Percentiles rank a stretch among this genome's conserved stretches.
These are phyloP conservation scores for Colletotrichum sp. DNA, from an alignment of 2,329 filamentous ascomycete species.

Conservation along the genomic window DNA sequence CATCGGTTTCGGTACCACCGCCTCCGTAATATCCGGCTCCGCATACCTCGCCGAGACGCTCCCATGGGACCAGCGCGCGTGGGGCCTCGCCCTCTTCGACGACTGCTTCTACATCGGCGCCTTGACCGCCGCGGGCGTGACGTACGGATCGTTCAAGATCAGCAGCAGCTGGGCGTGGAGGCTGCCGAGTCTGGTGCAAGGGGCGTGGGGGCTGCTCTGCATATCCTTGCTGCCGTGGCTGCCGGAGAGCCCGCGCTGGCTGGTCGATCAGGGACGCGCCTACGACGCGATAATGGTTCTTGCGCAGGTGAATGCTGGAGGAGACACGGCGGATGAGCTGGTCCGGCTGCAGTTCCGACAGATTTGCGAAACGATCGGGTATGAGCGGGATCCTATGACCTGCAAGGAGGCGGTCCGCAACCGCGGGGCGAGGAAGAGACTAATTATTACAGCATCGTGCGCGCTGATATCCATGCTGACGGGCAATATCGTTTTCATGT, in stretches of 20 bases:
- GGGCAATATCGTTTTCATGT: not conserved
- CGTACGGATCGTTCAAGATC: not conserved
- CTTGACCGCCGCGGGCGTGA: not conserved
- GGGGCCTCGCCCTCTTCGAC: not conserved
- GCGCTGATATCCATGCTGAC: not conserved
- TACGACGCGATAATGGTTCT: not conserved
- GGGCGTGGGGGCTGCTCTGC: not conserved
- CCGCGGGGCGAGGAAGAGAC: not conserved
- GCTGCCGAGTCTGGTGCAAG: not conserved
- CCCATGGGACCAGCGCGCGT: not conserved
- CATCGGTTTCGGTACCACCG: not conserved
- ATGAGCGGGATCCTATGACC: not conserved
- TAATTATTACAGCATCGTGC: not conserved
- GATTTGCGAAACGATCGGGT: slow-evolving; percentile 3
- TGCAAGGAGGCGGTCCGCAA: not conserved
- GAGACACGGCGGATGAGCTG: not conserved
- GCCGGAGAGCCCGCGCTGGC: slow-evolving; percentile 2
- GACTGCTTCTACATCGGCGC: not conserved
- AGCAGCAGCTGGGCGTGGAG: slow-evolving; percentile 3
- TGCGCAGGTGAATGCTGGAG: not conserved
- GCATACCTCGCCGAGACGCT: not conserved
- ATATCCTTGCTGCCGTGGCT: not conserved
- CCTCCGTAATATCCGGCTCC: not conserved
- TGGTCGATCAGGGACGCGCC: not conserved
- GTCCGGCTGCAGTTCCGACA: slow-evolving; percentile 2